Conservation (phyloP, 2,329 filamentous ascomycete genomes). For the Beauveria medogensis region DNA sequence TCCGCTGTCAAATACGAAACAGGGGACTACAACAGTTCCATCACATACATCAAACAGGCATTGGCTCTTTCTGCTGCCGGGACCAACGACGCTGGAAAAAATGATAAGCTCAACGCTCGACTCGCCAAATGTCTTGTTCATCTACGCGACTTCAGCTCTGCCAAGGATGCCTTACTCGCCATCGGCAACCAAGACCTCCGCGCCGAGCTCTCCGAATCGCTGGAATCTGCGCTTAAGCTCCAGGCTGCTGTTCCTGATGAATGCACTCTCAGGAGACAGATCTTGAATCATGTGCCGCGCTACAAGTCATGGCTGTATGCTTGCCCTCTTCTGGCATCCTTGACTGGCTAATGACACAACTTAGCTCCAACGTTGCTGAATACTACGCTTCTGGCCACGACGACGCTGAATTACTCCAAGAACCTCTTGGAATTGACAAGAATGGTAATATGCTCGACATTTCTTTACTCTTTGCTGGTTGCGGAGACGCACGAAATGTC, state of each 20-base stretch:
- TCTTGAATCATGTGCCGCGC: background rate
- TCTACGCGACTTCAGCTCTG: conserved; percentile 9
- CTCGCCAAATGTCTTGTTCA: conserved; percentile 17
- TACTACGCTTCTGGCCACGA: background rate
- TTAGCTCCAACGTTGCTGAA: background rate
- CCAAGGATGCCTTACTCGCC: conserved; percentile 6
- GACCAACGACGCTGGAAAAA: conserved; percentile 8
- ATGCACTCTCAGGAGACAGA: background rate
- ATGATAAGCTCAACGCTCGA: conserved; percentile 12
- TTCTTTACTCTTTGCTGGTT: conserved; percentile 17
- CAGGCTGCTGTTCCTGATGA: background rate
- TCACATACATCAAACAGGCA: conserved; percentile 13
- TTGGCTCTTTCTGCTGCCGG: conserved; percentile 7
- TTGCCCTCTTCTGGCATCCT: background rate
- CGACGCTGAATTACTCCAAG: background rate
- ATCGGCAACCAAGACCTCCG: background rate
- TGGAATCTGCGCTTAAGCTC: background rate
- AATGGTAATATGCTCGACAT: conserved; percentile 6
- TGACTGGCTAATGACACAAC: background rate
- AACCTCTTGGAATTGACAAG: background rate
- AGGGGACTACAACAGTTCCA: conserved; percentile 1
- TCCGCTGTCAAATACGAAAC: conserved; percentile 9
- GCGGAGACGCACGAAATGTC: conserved; percentile 18
- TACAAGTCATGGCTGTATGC: conserved; percentile 1
- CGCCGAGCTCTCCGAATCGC: background rate